Percentiles rank a stretch among this genome's conserved stretches.
phyloP scores from a whole-genome alignment of 2,329 filamentous ascomycete species.

The Sporothrix pallida region DNA sequence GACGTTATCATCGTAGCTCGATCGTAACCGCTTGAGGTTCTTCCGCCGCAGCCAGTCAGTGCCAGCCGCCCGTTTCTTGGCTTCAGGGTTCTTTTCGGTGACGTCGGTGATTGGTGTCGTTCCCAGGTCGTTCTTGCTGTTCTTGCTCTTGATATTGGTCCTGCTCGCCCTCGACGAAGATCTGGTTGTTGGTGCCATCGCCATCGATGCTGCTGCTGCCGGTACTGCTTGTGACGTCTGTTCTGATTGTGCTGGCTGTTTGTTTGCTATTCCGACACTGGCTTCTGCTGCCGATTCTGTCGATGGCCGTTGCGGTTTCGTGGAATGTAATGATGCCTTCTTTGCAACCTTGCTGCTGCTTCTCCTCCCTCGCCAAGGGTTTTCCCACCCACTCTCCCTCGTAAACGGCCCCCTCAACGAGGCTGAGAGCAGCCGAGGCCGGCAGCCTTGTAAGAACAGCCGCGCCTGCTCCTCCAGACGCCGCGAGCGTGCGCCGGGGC shows the following conservation, averaged over 20 bases:
- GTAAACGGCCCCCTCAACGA: slow-evolving; percentile 67
- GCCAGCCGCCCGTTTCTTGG: slow-evolving; percentile 29
- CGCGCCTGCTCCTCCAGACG: slow-evolving; percentile 66
- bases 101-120: slow-evolving; percentile 37
- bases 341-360: slow-evolving; percentile 11
- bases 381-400: slow-evolving; percentile 54
- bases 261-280: neutral
- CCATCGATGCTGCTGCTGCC: neutral
- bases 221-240: neutral
- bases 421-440: slow-evolving; percentile 65
- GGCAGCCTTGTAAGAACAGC: slow-evolving; percentile 62
- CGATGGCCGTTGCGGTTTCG: neutral
- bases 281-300: neutral
- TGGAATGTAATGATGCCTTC: neutral
- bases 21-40: slow-evolving; percentile 34
- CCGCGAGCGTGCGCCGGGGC: slow-evolving; percentile 53
- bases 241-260: too few relatives aligned
- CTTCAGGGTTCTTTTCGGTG: slow-evolving; percentile 35
- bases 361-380: slow-evolving; percentile 56
- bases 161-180: too few relatives aligned
- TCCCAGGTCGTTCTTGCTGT: slow-evolving; percentile 4
- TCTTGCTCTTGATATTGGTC: too few relatives aligned
- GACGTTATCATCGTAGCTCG: neutral
- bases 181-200: neutral
- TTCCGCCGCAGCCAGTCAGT: slow-evolving; percentile 35